Evolutionary conservation across 2,329 filamentous ascomycete species (phyloP).

Genomic region (Ilyonectria sp.): DNA sequence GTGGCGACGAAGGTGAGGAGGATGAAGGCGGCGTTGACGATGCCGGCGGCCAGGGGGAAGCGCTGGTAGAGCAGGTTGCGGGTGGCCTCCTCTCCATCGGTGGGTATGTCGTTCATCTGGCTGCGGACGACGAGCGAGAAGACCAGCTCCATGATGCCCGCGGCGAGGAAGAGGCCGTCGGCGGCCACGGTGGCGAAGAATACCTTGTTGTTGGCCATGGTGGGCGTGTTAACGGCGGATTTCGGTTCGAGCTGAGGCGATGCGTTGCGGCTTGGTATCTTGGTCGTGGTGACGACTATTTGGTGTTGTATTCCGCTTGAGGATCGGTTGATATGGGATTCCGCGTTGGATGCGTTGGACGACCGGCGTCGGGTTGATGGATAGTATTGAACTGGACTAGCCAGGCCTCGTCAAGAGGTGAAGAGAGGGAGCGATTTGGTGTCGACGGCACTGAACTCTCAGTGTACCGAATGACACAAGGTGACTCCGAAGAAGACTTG

Average conservation of each 20-base stretch:
- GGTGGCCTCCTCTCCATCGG: conserved; percentile 64
- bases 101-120: conserved; percentile 59
- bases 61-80: conserved; percentile 67
- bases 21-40: conserved; percentile 81
- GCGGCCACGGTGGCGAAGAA: conserved; percentile 64
- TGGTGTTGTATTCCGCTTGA: conserved; percentile 14
- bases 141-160: conserved; percentile 68
- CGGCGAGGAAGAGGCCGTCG: conserved; percentile 67
- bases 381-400: conserved; percentile 31
- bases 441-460: conserved; percentile 37
- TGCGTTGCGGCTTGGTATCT: neutral
- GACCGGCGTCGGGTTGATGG: conserved; percentile 42
- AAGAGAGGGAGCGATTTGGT: conserved; percentile 30
- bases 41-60: conserved; percentile 75
- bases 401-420: conserved; percentile 45
- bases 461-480: neutral
- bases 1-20: conserved; percentile 79
- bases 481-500: neutral
- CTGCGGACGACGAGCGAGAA: conserved; percentile 69
- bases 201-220: conserved; percentile 71
- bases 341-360: conserved; percentile 37
- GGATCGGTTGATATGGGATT: conserved; percentile 14
- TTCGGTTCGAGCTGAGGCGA: neutral
- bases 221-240: conserved; percentile 26
- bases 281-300: conserved; percentile 1